Evolutionary conservation across 257 asterid genomes (phyloP), one percentile per base, ranked within the genome.

Genomic region (Thymus quinquecostatus): DNA sequence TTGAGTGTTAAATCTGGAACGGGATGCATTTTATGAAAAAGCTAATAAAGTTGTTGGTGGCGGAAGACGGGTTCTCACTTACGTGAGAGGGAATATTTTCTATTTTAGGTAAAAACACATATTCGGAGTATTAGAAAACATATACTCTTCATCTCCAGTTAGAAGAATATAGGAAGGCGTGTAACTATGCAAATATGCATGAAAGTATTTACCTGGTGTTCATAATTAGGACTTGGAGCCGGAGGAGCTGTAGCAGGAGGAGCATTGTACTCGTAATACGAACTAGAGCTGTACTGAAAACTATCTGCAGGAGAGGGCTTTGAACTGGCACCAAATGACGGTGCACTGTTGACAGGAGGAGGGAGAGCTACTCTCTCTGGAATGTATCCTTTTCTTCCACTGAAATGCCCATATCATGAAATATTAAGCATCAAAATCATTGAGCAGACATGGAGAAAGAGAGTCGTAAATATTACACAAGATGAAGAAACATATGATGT

Each of bases 341-440:
- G 66, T 11, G 80, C 71, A n/a, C 85, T 83, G 53, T 80, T 77
- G 43, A 83, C 64, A 14, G 96, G 97, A 69, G 97, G 91, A 72
- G 97, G 96, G 44, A 89, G 95, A 68, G 96, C 72, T 63, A 89
- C 71, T 82, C 93, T 89, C 43, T 75, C 82, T 5, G 90, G 86
- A 68, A 86, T 64, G 65, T 77, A 79, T 13, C 86, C 86, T 70
- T 77, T 89, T 70, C 62, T 75, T 44, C 83, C 79, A 71, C 97
- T 91, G 32, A 69, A 75, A 36, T 44, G 54, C 54, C 66, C 36
- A 48, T 56, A 58, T 64, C n/a, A 65, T 6, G 13, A 41, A 69
- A 21, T 28, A 51, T 11, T 29, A 10, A 59, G 64, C 47, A 76
- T 33, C 29, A 12, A 6, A 47, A 6, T 21, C 50, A 72, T 64